Percentiles rank a stretch among this genome's conserved stretches.
Evolutionary conservation across 2,329 filamentous ascomycete genomes (phyloP).

Genomic region (Sporothrix inflata): DNA sequence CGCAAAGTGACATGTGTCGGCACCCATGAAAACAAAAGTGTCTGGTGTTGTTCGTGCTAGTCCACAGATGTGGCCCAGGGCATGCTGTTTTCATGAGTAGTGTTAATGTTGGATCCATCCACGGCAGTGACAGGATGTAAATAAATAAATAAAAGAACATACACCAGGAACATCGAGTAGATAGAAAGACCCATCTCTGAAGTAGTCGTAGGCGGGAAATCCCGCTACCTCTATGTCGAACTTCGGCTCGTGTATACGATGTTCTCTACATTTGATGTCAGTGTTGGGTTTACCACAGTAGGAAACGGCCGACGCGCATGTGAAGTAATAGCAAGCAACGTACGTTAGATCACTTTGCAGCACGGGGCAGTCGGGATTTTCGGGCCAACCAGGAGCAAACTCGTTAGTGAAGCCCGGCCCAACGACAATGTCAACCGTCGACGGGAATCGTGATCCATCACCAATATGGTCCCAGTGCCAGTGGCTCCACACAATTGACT

Average conservation of each 20-base stretch:
- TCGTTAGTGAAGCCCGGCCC: background rate
- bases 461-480: conserved; percentile 24
- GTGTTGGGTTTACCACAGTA: too few relatives aligned
- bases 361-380: background rate
- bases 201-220: conserved; percentile 8
- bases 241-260: background rate
- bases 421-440: background rate
- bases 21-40: conserved; percentile 8
- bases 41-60: conserved; percentile 2
- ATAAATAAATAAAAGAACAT: too few relatives aligned
- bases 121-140: too few relatives aligned
- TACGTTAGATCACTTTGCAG: background rate
- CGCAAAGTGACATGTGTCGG: background rate
- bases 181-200: conserved; percentile 13
- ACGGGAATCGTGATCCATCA: background rate
- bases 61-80: conserved; percentile 7
- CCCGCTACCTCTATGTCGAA: background rate
- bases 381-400: background rate
- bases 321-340: background rate
- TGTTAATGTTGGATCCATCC: too few relatives aligned
- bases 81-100: background rate
- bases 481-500: conserved; percentile 14
- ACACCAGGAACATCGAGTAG: conserved; percentile 7
- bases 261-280: background rate
- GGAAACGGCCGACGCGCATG: too few relatives aligned